A percentile compares a stretch with the other conserved stretches of the same genome.
These are phyloP conservation scores for Alternaria metachromatica DNA, from an alignment of 2,329 filamentous ascomycete species.

Conservation along the genomic window DNA sequence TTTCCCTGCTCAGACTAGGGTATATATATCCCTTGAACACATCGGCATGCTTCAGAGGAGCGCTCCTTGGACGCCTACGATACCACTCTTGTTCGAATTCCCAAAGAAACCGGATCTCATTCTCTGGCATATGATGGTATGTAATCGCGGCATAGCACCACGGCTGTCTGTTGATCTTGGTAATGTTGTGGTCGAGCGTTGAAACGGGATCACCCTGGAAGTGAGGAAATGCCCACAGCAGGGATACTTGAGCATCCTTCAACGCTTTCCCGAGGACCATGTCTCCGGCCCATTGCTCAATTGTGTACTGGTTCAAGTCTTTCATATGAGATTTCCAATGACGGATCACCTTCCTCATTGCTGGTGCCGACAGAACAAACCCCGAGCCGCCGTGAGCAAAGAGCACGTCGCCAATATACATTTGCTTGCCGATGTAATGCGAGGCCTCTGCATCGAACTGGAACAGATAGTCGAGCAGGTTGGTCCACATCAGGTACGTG, in stretches of 20 bases:
- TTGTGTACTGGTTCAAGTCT: conserved; percentile 54
- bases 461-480: conserved; percentile 59
- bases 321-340: conserved; percentile 49
- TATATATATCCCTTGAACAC: conserved; percentile 14
- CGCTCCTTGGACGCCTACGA: not conserved
- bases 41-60: conserved; percentile 4
- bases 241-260: conserved; percentile 47
- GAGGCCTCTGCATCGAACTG: conserved; percentile 56
- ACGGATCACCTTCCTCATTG: conserved; percentile 46
- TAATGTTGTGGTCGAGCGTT: conserved; percentile 31
- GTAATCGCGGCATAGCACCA: conserved; percentile 59
- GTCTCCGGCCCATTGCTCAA: conserved; percentile 59
- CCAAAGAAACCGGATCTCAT: conserved; percentile 53
- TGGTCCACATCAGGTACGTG: conserved; percentile 62
- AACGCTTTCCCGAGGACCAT: conserved; percentile 58
- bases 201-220: conserved; percentile 30
- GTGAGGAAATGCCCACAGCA: conserved; percentile 22
- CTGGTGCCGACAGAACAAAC: conserved; percentile 57
- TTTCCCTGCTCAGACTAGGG: not conserved
- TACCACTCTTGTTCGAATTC: conserved; percentile 50
- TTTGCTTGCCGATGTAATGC: conserved; percentile 61
- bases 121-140: conserved; percentile 55
- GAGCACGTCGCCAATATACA: conserved; percentile 57
- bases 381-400: conserved; percentile 63
- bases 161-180: conserved; percentile 35